Conservation (phyloP, 2,329 filamentous ascomycete genomes). For the Aspergillus sp. region DNA sequence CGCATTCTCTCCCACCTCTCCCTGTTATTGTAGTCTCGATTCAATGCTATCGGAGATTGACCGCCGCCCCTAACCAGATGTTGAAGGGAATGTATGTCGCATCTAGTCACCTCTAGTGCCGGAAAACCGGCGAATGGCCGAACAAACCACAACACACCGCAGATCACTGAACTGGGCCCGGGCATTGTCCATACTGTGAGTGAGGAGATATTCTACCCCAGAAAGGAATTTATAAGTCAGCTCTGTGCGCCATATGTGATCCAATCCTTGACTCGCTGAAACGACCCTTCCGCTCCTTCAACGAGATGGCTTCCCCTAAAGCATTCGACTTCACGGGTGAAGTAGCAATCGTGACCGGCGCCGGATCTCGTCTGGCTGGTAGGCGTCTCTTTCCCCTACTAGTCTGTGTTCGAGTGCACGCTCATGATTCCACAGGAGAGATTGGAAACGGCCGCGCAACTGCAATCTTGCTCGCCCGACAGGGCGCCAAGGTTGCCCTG, state of each 20-base stretch:
- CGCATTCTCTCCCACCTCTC: too few species aligned
- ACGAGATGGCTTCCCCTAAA: not conserved
- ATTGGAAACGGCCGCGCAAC: not conserved
- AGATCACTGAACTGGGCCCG: too few species aligned
- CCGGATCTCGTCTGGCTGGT: not conserved
- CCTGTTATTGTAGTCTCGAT: too few species aligned
- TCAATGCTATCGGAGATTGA: too few species aligned
- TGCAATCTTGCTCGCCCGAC: not conserved
- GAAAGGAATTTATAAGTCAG: too few species aligned
- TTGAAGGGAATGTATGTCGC: too few species aligned
- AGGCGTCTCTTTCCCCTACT: not conserved
- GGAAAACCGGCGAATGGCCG: too few species aligned
- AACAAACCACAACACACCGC: too few species aligned
- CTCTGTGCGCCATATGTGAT: not conserved
- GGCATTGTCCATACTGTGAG: too few species aligned
- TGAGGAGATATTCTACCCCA: too few species aligned
- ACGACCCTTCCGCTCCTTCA: not conserved
- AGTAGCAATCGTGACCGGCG: not conserved
- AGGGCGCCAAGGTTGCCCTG: not conserved
- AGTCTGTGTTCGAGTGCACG: not conserved
- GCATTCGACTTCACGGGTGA: not conserved
- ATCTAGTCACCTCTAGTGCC: too few species aligned
- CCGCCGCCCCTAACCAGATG: too few species aligned
- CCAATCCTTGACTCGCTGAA: not conserved
- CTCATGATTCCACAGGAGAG: not conserved